Evolutionary conservation across 208 protist species (phyloP).

Genomic region (Wallacemonas sp.): DNA sequence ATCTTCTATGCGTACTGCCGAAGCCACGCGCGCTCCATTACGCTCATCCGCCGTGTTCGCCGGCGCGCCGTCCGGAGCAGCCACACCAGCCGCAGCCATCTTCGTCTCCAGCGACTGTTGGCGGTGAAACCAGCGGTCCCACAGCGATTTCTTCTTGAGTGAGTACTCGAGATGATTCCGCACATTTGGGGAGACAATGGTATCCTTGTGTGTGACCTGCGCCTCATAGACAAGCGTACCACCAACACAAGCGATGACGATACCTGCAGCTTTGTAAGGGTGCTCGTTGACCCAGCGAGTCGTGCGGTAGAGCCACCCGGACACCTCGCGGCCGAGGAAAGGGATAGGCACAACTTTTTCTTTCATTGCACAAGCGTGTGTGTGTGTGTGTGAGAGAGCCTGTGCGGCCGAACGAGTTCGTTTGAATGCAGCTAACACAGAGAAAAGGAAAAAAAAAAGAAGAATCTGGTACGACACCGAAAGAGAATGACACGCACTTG

Average conservation of each 20-base stretch:
- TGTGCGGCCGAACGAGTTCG: neutral
- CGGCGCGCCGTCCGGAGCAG: neutral
- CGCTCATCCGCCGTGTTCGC: slow-evolving; percentile 13
- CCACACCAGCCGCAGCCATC: neutral
- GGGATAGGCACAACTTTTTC: slow-evolving; percentile 87
- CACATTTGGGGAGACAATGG: slow-evolving; percentile 79
- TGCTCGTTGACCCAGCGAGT: slow-evolving; percentile 65
- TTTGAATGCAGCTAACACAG: neutral
- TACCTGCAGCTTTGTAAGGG: slow-evolving; percentile 47
- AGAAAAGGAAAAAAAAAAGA: neutral
- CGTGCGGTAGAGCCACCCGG: slow-evolving; percentile 80
- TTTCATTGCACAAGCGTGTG: slow-evolving; percentile 40
- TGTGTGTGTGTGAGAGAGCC: neutral
- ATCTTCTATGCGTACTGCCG: slow-evolving; percentile 40
- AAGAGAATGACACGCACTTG: no score
- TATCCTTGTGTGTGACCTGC: slow-evolving; percentile 77
- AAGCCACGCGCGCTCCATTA: slow-evolving; percentile 17
- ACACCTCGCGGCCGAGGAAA: slow-evolving; percentile 76
- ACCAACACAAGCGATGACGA: slow-evolving; percentile 44
- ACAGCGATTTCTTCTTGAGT: slow-evolving; percentile 42
- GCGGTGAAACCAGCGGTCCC: slow-evolving; percentile 26
- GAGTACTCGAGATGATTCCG: slow-evolving; percentile 86
- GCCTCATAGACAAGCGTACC: slow-evolving; percentile 75
- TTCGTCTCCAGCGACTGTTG: slow-evolving; percentile 5
- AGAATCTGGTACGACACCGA: neutral